These are phyloP conservation scores for Fusarium continuum DNA, from an alignment of 2,329 filamentous ascomycete genomes.

Conservation along the genomic window DNA sequence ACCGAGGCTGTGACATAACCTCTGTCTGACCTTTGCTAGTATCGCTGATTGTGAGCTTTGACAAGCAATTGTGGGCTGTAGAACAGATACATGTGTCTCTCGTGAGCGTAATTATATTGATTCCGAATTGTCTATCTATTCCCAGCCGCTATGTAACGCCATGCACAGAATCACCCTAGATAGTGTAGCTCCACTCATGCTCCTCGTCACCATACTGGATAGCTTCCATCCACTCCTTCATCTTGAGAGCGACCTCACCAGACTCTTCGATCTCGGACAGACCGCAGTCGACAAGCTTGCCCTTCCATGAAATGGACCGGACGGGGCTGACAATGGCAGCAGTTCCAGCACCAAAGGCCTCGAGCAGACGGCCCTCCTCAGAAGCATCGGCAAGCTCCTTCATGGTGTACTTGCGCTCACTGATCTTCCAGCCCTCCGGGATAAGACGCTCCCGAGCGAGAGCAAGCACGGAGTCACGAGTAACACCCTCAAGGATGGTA, in stretches of 20 bases:
- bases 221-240: slow-evolving; percentile 97
- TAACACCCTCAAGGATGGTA: slow-evolving; percentile 95
- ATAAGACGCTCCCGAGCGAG: slow-evolving; percentile 85
- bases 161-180: slow-evolving; percentile 21
- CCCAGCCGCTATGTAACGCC: slow-evolving; percentile 29
- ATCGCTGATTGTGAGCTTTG: slow-evolving; percentile 24
- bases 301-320: slow-evolving; percentile 88
- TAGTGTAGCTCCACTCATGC: slow-evolving; percentile 84
- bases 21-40: slow-evolving; percentile 2
- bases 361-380: slow-evolving; percentile 84
- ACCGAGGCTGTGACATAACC: slow-evolving; percentile 18
- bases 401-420: slow-evolving; percentile 94
- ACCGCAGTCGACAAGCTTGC: slow-evolving; percentile 82
- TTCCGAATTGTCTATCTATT: slow-evolving; percentile 28
- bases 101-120: slow-evolving; percentile 28
- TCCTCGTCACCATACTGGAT: slow-evolving; percentile 95
- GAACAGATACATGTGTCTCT: slow-evolving; percentile 6
- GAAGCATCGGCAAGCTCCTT: slow-evolving; percentile 82
- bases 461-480: slow-evolving; percentile 86
- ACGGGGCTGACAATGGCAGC: slow-evolving; percentile 94
- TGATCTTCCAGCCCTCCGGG: slow-evolving; percentile 87
- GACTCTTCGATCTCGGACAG: slow-evolving; percentile 84
- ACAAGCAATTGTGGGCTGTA: slow-evolving; percentile 28
- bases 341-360: slow-evolving; percentile 94
- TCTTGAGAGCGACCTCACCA: slow-evolving; percentile 81